Conservation (phyloP, 2,329 filamentous ascomycete species). For the Ceratocystis cacaofunesta region DNA sequence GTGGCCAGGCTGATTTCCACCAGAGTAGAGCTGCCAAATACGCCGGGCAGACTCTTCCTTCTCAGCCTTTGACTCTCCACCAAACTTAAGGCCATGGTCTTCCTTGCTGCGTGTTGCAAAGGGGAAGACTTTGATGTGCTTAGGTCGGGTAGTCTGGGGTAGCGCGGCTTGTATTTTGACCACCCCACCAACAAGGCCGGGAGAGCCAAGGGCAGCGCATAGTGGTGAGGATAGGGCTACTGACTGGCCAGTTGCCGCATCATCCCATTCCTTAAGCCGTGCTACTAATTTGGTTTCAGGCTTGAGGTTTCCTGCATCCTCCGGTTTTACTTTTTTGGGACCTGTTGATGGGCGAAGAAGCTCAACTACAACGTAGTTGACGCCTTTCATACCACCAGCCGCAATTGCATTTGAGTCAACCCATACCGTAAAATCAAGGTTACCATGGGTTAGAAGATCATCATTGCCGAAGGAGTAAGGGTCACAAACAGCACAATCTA, state of each 20-base stretch:
- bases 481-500: constrained; percentile 51
- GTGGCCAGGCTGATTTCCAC: constrained; percentile 22
- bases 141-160: constrained; percentile 45
- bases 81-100: constrained; percentile 62
- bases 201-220: constrained; percentile 56
- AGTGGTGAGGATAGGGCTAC: constrained; percentile 64
- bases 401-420: constrained; percentile 64
- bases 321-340: constrained; percentile 52
- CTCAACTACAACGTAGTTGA: constrained; percentile 68
- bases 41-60: constrained; percentile 61
- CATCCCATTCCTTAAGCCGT: constrained; percentile 62
- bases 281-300: constrained; percentile 58
- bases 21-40: constrained; percentile 58
- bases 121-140: constrained; percentile 62
- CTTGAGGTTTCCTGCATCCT: constrained; percentile 43
- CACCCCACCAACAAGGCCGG: constrained; percentile 68
- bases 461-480: constrained; percentile 56
- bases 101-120: constrained; percentile 48
- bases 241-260: constrained; percentile 69
- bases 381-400: constrained; percentile 57
- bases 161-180: constrained; percentile 77
- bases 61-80: constrained; percentile 71
- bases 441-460: constrained; percentile 34
- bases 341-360: constrained; percentile 64
- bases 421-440: constrained; percentile 59